Evolutionary conservation across 306 rosid genomes (phyloP), one percentile per base, ranked within the genome.

Genomic region (Carpinus viminea): DNA sequence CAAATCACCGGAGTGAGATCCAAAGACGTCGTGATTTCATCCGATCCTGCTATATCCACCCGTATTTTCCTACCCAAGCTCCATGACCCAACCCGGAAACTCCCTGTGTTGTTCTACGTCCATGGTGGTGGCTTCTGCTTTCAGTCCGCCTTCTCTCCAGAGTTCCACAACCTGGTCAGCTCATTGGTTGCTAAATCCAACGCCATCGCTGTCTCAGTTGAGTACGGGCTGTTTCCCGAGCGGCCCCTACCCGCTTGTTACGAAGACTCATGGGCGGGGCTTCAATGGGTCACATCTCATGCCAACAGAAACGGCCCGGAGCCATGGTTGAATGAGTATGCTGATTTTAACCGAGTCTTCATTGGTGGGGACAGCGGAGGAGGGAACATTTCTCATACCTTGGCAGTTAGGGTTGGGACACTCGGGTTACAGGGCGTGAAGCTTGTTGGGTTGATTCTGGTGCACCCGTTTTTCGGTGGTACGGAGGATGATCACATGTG

Each of bases 391-490:
- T 60, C 83, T 4, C 80, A 78, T 45, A 28, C 72, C n/a, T 18
- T 83, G 74, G 83, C 65, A 7, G 17, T 52, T 57, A 71, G 75
- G 68, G 11, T 59, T 0, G 80, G 83, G 4, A n/a, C 57, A 2
- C 2, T 2, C 2, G 83, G 85, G 7, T 26, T 84, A 21, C 60
- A 75, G 4, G 85, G 89, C 0, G 70, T 60, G 21, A 80, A 53
- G 18, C n/a, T 88, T 0, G 62, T 65, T 16, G 90, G 85, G 8
- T 76, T 76, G 77, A 46, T 76, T 21, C 16, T 90, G 75, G 75
- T 84, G 18, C 88, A 90, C 76, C 91, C 90, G 2, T 88, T 54
- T 48, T 88, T 88, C 9, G 86, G 81, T 2, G 91, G 87, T 0
- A 72, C 66, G 7, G 70, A 24, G 3, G 83, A 83, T 45, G 86